Percentiles rank a stretch among this genome's conserved stretches.
Evolutionary conservation across 2,329 filamentous ascomycete species (phyloP).

Genomic region (Trichoderma polysporum): DNA sequence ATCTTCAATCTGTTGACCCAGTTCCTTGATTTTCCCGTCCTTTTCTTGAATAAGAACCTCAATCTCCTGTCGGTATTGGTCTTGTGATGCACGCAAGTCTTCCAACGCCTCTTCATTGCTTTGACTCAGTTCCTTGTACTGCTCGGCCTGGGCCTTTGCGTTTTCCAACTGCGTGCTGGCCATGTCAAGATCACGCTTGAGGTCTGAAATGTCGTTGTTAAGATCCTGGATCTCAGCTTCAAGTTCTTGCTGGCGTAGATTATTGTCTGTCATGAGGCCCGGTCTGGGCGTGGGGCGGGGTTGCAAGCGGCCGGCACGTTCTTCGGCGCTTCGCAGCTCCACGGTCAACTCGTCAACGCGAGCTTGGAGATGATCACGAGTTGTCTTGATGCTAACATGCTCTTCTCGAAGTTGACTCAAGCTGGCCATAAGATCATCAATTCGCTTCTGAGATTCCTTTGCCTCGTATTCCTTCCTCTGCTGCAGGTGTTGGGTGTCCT

Average conservation of each 20-base stretch:
- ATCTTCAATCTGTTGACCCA: conserved; percentile 81
- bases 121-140: conserved; percentile 86
- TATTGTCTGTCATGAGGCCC: conserved; percentile 42
- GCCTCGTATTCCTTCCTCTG: conserved; percentile 88
- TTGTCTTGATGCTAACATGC: conserved; percentile 80
- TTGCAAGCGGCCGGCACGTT: conserved; percentile 78
- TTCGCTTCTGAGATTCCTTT: conserved; percentile 83
- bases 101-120: conserved; percentile 83
- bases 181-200: conserved; percentile 84
- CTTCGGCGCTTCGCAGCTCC: conserved; percentile 84
- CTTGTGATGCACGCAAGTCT: conserved; percentile 74
- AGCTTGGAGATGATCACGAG: conserved; percentile 82
- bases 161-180: conserved; percentile 77
- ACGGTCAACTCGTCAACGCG: conserved; percentile 86
- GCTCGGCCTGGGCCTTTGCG: conserved; percentile 76
- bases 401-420: conserved; percentile 82
- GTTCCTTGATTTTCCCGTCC: conserved; percentile 73
- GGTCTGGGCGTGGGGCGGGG: conserved; percentile 70
- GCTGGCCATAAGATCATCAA: conserved; percentile 84
- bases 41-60: conserved; percentile 74
- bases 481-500: conserved; percentile 79
- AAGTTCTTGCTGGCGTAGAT: conserved; percentile 48
- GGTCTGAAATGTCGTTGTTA: conserved; percentile 76
- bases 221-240: conserved; percentile 75
- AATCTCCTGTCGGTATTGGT: conserved; percentile 85